Evolutionary conservation across 2,329 filamentous ascomycete species (phyloP), one percentile per base, ranked within the genome.

Genomic region (Hymenoscyphus scutula): DNA sequence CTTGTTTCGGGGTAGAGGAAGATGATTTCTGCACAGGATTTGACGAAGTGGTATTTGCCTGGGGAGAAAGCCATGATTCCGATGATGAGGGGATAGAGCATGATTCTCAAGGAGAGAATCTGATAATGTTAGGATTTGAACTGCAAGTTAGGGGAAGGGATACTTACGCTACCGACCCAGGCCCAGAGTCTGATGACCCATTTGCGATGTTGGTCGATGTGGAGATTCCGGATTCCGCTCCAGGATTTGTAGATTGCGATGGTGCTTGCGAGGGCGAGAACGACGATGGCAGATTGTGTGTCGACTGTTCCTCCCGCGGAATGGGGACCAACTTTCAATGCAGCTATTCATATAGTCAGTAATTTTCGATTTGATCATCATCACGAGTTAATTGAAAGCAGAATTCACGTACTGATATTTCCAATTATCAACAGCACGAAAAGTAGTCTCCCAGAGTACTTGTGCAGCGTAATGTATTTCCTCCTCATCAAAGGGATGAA

Each of bases 401-500:
- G 27, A 25, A 27, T 25, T 25, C 23, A 56, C 64, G 13, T 61
- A 66, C 64, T 62, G n/a, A 66, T 63, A 45, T 62, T 64, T 2
- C 60, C 64, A 11, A 63, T 56, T 29, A 61, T 41, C 5, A 66
- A 38, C 6, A 58, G 32, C 1, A 66, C 23, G 17, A 64, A 60
- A 13, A 62, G 34, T 1, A 61, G 25, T 34, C 61, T 45, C 23
- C 64, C 64, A 4, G 56, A 57, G 27, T 53, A 32, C 17, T 55
- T 56, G 51, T 66, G 64, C 11, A 60, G 37, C 10, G 25, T 34
- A 10, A 60, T 59, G 19, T 61, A 66, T 29, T 59, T 60, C 17
- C 57, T 61, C 27, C 62, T 58, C 27, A 66, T 63, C 11, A 59
- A 53, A 8, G 64, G 64, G 7, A 66, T 10, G 29, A 66, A 66